Evolutionary conservation across 306 rosid genomes (phyloP).

Genomic region (Fragaria iinumae): DNA sequence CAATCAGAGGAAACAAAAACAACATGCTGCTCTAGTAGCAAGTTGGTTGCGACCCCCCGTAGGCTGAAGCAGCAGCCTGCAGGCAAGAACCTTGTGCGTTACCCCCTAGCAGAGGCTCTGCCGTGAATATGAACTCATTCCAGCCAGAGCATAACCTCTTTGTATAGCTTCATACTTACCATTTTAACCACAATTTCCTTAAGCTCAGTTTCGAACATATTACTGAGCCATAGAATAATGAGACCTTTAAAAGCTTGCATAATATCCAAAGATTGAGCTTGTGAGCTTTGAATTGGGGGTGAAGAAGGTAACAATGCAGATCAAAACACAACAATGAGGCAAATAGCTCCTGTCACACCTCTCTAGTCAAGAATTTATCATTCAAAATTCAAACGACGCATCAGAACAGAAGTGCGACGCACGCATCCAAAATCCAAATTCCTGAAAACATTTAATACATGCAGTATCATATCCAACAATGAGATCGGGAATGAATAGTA

Average conservation of each 20-base stretch:
- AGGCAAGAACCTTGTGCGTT: no score
- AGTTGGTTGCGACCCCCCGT: no score
- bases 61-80: no score
- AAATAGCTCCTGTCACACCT: background rate
- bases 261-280: background rate
- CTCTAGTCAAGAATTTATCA: background rate
- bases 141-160: no score
- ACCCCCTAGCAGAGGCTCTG: no score
- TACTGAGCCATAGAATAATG: no score
- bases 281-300: background rate
- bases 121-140: no score
- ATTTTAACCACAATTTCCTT: no score
- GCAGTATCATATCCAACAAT: constrained; percentile 29
- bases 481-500: constrained; percentile 27
- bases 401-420: background rate
- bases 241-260: background rate
- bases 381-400: background rate
- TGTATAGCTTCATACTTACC: no score
- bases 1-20: no score
- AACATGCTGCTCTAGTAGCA: no score
- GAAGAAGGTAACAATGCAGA: background rate
- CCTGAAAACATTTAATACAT: constrained; percentile 5
- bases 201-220: no score
- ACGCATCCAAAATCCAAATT: background rate
- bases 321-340: background rate